Conservation (phyloP, 306 rosid genomes). For the Fragaria ananassa region DNA sequence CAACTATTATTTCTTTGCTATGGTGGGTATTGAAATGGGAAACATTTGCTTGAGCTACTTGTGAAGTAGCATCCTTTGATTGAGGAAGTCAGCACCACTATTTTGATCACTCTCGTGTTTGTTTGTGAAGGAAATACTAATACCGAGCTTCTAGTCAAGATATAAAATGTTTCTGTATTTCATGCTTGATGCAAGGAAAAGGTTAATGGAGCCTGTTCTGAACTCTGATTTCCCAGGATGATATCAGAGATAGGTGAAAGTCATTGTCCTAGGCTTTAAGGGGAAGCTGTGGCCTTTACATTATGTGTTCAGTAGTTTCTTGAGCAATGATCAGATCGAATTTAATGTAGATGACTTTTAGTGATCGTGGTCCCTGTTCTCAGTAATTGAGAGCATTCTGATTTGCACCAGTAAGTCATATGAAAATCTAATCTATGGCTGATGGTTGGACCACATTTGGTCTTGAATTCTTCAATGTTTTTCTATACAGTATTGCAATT, state of each 20-base stretch:
- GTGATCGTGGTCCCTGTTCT: conserved; percentile 10
- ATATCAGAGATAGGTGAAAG: conserved; percentile 6
- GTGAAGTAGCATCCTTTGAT: not conserved
- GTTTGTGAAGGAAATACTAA: too few species aligned
- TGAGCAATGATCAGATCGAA: not conserved
- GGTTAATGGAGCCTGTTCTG: not conserved
- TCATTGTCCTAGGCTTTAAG: not conserved
- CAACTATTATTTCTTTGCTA: not conserved
- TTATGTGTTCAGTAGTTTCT: not conserved
- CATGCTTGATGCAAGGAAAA: not conserved
- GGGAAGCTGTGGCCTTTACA: not conserved
- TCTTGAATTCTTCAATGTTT: conserved; percentile 5
- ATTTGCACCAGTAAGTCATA: conserved; percentile 2
- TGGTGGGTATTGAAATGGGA: not conserved
- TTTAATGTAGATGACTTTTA: not conserved
- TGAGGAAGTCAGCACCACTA: too few species aligned
- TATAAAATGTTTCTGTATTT: not conserved
- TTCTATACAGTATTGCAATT: not conserved
- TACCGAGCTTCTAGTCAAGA: not conserved
- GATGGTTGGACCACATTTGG: conserved; percentile 38
- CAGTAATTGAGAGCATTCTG: conserved; percentile 9
- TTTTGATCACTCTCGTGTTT: not conserved
- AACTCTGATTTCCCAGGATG: not conserved
- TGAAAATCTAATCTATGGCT: conserved; percentile 3
- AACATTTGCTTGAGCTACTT: not conserved